These are phyloP conservation scores for Colletotrichum sansevieriae DNA, from an alignment of 2,329 filamentous ascomycete species.

Conservation along the genomic window DNA sequence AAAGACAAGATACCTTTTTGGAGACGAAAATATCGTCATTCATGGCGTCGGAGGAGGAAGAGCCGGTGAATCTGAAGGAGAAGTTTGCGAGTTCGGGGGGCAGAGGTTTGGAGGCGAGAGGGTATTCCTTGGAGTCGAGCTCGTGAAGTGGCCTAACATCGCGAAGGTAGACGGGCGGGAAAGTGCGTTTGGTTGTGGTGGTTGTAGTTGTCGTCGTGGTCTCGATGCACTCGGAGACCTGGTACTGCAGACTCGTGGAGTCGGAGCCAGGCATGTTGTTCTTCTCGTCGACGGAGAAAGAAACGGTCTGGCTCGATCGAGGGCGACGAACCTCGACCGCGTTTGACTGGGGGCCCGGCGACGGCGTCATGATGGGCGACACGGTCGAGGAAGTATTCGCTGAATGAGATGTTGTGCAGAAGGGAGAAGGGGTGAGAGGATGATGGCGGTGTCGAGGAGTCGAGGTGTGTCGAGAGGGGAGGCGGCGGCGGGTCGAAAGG, in stretches of 20 bases:
- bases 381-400: background rate
- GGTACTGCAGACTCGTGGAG: constrained; percentile 62
- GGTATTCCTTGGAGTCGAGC: constrained; percentile 90
- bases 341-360: constrained; percentile 47
- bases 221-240: constrained; percentile 74
- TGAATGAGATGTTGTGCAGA: background rate
- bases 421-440: background rate
- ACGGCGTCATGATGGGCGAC: constrained; percentile 53
- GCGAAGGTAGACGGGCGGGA: constrained; percentile 85
- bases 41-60: constrained; percentile 45
- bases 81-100: constrained; percentile 84
- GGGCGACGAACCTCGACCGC: constrained; percentile 46
- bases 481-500: constrained; percentile 11
- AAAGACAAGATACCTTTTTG: constrained; percentile 29
- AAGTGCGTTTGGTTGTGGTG: constrained; percentile 86
- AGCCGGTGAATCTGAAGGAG: constrained; percentile 76
- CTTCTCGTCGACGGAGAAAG: constrained; percentile 61
- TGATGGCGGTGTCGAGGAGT: background rate
- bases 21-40: constrained; percentile 19
- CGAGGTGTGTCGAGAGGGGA: constrained; percentile 1
- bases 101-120: constrained; percentile 85
- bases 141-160: constrained; percentile 77
- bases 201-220: constrained; percentile 88
- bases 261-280: constrained; percentile 48
- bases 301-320: constrained; percentile 58